Percentiles rank a stretch among this genome's conserved stretches.
phyloP scores from a whole-genome alignment of 192 early-diverging fungal species.

The Coemansia sp. region DNA sequence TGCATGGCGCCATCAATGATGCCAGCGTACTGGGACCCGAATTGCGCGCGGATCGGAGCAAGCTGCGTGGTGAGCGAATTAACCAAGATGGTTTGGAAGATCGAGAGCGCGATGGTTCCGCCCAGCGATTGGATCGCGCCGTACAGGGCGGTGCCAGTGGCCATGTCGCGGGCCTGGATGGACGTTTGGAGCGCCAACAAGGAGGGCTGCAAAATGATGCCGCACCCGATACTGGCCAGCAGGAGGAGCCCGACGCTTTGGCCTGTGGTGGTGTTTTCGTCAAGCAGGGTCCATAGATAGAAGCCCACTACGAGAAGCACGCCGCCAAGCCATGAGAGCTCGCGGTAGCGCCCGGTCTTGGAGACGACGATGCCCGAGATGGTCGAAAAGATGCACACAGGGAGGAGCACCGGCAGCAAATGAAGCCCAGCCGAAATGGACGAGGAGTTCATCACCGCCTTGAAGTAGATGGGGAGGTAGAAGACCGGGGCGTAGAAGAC shows the following conservation, averaged over 20 bases:
- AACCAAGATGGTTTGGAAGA: conserved; percentile 59
- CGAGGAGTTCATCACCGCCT: conserved; percentile 67
- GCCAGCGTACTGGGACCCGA: conserved; percentile 26
- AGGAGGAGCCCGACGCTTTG: conserved; percentile 66
- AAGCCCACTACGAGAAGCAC: conserved; percentile 62
- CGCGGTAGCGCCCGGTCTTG: conserved; percentile 61
- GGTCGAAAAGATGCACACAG: conserved; percentile 66
- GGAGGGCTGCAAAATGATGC: conserved; percentile 68
- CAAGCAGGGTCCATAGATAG: conserved; percentile 61
- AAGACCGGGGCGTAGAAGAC: conserved; percentile 61
- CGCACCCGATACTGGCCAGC: conserved; percentile 72
- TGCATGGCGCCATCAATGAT: conserved; percentile 47
- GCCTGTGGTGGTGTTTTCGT: conserved; percentile 47
- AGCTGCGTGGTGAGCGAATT: conserved; percentile 58
- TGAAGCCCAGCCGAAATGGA: conserved; percentile 74
- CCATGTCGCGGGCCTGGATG: conserved; percentile 62
- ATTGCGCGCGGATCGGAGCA: conserved; percentile 27
- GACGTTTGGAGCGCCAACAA: conserved; percentile 68
- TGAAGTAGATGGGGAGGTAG: conserved; percentile 67
- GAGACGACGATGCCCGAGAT: conserved; percentile 64
- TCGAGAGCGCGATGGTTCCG: conserved; percentile 61
- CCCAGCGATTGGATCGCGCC: conserved; percentile 67
- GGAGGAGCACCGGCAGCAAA: conserved; percentile 74
- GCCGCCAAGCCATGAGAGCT: conserved; percentile 65
- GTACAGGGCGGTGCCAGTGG: conserved; percentile 66